Conservation (phyloP, 768 basidiomycete genomes). For the Lanmaoa pseudosensibilis region DNA sequence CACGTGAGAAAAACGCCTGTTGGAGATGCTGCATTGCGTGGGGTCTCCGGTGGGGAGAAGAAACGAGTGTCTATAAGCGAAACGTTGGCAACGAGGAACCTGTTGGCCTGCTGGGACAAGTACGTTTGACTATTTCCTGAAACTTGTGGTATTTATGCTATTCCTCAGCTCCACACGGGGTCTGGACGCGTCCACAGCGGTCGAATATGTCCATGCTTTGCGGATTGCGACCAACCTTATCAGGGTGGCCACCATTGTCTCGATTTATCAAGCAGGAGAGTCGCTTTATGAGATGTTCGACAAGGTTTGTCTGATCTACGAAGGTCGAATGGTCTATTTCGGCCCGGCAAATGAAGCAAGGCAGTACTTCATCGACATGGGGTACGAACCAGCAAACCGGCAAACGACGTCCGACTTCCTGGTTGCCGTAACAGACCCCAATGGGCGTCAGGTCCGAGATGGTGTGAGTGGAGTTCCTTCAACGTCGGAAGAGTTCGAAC, state of each 20-base stretch:
- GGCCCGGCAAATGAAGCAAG: constrained; percentile 55
- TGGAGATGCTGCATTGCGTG: constrained; percentile 76
- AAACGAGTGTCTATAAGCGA: constrained; percentile 84
- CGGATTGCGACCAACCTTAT: constrained; percentile 63
- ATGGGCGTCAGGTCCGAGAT: constrained; percentile 51
- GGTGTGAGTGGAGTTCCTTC: constrained; percentile 32
- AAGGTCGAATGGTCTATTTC: constrained; percentile 60
- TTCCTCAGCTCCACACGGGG: constrained; percentile 60
- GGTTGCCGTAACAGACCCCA: constrained; percentile 60
- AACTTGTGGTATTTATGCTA: constrained; percentile 47
- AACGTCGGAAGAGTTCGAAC: constrained; percentile 59
- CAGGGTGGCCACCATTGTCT: constrained; percentile 63
- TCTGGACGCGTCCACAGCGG: constrained; percentile 66
- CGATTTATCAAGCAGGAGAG: constrained; percentile 85
- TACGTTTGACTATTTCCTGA: constrained; percentile 29
- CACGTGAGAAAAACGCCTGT: constrained; percentile 74
- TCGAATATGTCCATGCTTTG: constrained; percentile 71
- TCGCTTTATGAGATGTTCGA: constrained; percentile 64
- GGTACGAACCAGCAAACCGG: constrained; percentile 52
- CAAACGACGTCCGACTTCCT: constrained; percentile 68
- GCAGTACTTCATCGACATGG: constrained; percentile 59
- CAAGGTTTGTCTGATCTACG: constrained; percentile 66
- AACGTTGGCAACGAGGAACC: constrained; percentile 65
- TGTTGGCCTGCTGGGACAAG: constrained; percentile 80
- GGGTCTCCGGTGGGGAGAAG: constrained; percentile 75